Base-by-base conservation (phyloP, 805 yeast genomes). In the Ogataea corticis region DNA sequence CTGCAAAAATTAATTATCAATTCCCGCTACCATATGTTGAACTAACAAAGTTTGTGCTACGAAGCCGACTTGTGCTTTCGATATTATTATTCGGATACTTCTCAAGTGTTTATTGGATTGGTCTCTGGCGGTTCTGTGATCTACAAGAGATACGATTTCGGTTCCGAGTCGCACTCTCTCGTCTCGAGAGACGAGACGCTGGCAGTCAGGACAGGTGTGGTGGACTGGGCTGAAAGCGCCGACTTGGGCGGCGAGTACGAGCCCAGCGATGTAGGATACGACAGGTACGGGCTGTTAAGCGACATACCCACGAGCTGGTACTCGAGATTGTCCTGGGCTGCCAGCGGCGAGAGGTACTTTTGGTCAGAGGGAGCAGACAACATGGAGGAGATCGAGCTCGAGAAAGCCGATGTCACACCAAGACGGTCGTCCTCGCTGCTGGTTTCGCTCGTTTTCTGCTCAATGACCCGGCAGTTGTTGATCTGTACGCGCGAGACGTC, bases 391-490 rank as follows among this genome's bases (percentile, higher is more conserved):
- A 21, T 21, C 7, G 25, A 21, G 25, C 9, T 9, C 7, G 25
- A 21, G 25, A 21, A 21, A 5, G 25, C 25, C 5, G 25, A n/a
- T 29, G 27, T 30, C 15, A 33, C 18, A 2, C n/a, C 15, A 7
- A 5, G 38, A 4, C 38, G 11, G 11, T 35, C 18, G 4, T 35
- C 38, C 4, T 13, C 30, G 19, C 15, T 23, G 15, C 30, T 37
- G 16, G 5, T 23, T 5, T 30, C 39, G 31, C 14, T 38, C 29
- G 15, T 38, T 14, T 16, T 27, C 28, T 54, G 65, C 40, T 61
- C 65, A 62, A 60, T 60, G 21, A 61, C 61, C 45, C 65, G 53
- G 43, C 66, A 60, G 34, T 59, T 56, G 35, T 58, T 57, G 16
- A 61, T 58, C 4, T 53, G 38, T 16, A 61, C 58, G 42, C 61